These are phyloP conservation scores for Globisporangium paddicum DNA, from an alignment of 352 stramenopile genomes.

Conservation along the genomic window DNA sequence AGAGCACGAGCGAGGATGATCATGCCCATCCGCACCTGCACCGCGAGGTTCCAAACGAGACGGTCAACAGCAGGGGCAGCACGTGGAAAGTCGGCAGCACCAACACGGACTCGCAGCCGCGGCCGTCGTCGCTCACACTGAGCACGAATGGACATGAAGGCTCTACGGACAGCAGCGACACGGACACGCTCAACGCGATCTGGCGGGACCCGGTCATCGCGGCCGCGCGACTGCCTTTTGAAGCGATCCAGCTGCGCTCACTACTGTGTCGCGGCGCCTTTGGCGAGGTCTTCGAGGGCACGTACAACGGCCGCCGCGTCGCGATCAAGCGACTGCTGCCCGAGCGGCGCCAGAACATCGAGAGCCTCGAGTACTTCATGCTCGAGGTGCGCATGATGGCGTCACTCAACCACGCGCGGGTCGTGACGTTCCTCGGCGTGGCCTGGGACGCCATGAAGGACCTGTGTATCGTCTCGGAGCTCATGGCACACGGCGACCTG, in stretches of 20 bases:
- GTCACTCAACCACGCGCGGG: slow-evolving; percentile 34
- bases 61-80: slow-evolving; percentile 20
- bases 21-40: slow-evolving; percentile 12
- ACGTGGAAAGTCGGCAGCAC: slow-evolving; percentile 24
- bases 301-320: slow-evolving; percentile 30
- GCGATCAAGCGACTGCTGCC: slow-evolving; percentile 48
- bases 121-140: slow-evolving; percentile 17
- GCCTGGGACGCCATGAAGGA: slow-evolving; percentile 30
- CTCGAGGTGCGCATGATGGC: slow-evolving; percentile 41
- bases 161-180: slow-evolving; percentile 19
- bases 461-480: slow-evolving; percentile 30
- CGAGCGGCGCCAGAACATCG: slow-evolving; percentile 32
- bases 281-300: slow-evolving; percentile 36
- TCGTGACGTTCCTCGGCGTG: slow-evolving; percentile 36
- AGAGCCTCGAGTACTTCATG: slow-evolving; percentile 45
- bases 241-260: slow-evolving; percentile 25
- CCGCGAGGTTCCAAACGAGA: not conserved
- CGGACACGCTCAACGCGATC: slow-evolving; percentile 20
- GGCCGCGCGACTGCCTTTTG: slow-evolving; percentile 40
- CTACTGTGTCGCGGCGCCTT: slow-evolving; percentile 44
- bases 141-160: slow-evolving; percentile 16
- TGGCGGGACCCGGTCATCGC: slow-evolving; percentile 50
- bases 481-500: slow-evolving; percentile 34
- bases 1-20: slow-evolving; percentile 12
- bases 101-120: slow-evolving; percentile 21